A percentile compares a stretch with the other conserved stretches of the same genome.
phyloP scores from a whole-genome alignment of 805 yeast species.

The Sporopachydermia quercuum region DNA sequence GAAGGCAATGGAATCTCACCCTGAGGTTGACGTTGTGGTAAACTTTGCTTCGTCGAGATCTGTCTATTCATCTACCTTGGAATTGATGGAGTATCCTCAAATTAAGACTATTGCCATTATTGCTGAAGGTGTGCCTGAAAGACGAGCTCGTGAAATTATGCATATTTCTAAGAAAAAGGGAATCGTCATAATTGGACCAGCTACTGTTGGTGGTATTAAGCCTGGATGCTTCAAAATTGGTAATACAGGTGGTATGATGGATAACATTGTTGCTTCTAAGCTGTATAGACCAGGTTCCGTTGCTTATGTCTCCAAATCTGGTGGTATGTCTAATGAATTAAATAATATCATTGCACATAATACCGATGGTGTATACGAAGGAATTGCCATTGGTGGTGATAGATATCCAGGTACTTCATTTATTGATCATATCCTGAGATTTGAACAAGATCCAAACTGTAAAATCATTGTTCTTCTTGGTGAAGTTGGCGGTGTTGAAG shows the following conservation, averaged over 20 bases:
- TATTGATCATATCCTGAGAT: conserved; percentile 52
- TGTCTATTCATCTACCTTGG: conserved; percentile 32
- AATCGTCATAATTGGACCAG: conserved; percentile 32
- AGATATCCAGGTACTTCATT: conserved; percentile 62
- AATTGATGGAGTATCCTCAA: conserved; percentile 29
- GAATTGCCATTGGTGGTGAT: conserved; percentile 62
- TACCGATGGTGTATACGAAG: conserved; percentile 35
- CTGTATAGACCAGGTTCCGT: conserved; percentile 33
- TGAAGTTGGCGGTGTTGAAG: conserved; percentile 63
- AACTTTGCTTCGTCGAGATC: conserved; percentile 32
- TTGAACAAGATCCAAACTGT: conserved; percentile 47
- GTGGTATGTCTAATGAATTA: conserved; percentile 34
- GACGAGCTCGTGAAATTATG: conserved; percentile 31
- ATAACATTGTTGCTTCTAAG: conserved; percentile 32
- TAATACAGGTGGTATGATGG: conserved; percentile 36
- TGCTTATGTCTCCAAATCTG: conserved; percentile 32
- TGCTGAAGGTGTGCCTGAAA: conserved; percentile 35
- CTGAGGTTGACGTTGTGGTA: conserved; percentile 32
- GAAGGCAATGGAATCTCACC: conserved; percentile 27
- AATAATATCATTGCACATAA: conserved; percentile 29
- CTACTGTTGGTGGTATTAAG: conserved; percentile 34
- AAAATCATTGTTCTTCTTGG: conserved; percentile 53
- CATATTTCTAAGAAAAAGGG: conserved; percentile 27
- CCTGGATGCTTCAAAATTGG: conserved; percentile 35
- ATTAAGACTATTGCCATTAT: conserved; percentile 30